These are phyloP conservation scores for Claviceps paspali DNA, from an alignment of 2,329 filamentous ascomycete genomes.

Conservation along the genomic window DNA sequence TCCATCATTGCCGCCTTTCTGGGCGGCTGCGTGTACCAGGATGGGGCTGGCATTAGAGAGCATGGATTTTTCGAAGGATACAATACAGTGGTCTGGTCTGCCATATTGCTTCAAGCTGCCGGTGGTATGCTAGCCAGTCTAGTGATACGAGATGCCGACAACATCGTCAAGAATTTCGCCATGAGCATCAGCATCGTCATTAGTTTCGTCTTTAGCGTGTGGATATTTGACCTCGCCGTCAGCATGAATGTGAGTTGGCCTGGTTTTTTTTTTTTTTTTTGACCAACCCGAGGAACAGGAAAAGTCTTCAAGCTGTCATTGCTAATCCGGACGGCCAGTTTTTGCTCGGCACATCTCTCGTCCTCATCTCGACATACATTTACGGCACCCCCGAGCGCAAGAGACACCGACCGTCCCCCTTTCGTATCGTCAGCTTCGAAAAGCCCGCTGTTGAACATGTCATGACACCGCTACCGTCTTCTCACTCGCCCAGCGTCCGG, in stretches of 20 bases:
- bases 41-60: conserved; percentile 68
- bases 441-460: conserved; percentile 47
- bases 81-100: conserved; percentile 79
- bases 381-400: conserved; percentile 57
- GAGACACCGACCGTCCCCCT: conserved; percentile 40
- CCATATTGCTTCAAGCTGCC: conserved; percentile 66
- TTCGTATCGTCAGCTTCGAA: conserved; percentile 60
- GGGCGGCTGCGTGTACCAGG: conserved; percentile 72
- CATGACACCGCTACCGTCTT: conserved; percentile 21
- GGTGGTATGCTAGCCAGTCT: conserved; percentile 61
- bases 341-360: conserved; percentile 60
- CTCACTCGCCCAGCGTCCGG: conserved; percentile 17
- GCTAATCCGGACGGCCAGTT: conserved; percentile 41
- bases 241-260: conserved; percentile 48
- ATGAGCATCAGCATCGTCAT: conserved; percentile 84
- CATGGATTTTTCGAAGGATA: conserved; percentile 92
- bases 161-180: conserved; percentile 87
- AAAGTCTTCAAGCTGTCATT: neutral
- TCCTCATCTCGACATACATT: conserved; percentile 70
- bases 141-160: conserved; percentile 31
- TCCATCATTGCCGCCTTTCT: conserved; percentile 81
- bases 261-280: neutral
- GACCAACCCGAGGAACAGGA: too few species aligned
- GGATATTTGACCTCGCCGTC: conserved; percentile 69
- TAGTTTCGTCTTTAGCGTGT: conserved; percentile 71